Evolutionary conservation across 176 grass and related monocot genomes (phyloP), one percentile per base, ranked within the genome.

Genomic region (Hsuehochloa calcarea): DNA sequence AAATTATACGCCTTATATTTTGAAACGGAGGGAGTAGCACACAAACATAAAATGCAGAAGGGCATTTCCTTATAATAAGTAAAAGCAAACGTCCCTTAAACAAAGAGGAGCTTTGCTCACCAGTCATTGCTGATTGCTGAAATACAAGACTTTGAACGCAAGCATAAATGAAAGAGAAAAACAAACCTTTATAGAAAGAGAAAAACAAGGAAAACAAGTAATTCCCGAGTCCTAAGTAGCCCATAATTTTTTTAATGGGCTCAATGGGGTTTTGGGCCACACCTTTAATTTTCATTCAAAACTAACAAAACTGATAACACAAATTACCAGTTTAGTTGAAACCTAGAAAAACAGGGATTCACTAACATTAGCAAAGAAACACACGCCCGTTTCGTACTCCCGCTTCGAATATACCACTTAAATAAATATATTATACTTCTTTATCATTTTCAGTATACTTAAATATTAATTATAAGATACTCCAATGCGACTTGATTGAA

Each of bases 291-390:
- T 45, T 70, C 55, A 39, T 14, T 70, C 51, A 71, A 16, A 82
- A 82, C 25, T 47, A 47, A 35, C 70, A 50, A 31, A 70, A 35
- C 6, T 37, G 13, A 37, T 40, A 16, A 5, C 25, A 54, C 3
- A 22, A 55, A 62, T 37, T 79, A 61, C 14, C 49, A 82, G 27
- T 75, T 87, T 14, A 59, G 49, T 58, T 72, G 29, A 82, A 20
- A 35, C 23, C 27, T 17, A 81, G 47, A 58, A 23, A 52, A n/a
- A 7, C 25, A 43, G 8, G 5, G 26, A n/a, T 64, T 70, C 44
- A 16, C 1, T 64, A 80, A 6, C 23, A 44, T 34, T 47, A 23
- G 16, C 31, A 80, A 72, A 82, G 72, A 4, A 81, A 35, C 37
- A 69, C 5, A n/a, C n/a, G n/a, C n/a, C n/a, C n/a, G n/a, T n/a